A percentile compares a stretch with the other conserved stretches of the same genome.
Evolutionary conservation across 2,329 filamentous ascomycete genomes (phyloP).

Genomic region (Sporothrix inflata): DNA sequence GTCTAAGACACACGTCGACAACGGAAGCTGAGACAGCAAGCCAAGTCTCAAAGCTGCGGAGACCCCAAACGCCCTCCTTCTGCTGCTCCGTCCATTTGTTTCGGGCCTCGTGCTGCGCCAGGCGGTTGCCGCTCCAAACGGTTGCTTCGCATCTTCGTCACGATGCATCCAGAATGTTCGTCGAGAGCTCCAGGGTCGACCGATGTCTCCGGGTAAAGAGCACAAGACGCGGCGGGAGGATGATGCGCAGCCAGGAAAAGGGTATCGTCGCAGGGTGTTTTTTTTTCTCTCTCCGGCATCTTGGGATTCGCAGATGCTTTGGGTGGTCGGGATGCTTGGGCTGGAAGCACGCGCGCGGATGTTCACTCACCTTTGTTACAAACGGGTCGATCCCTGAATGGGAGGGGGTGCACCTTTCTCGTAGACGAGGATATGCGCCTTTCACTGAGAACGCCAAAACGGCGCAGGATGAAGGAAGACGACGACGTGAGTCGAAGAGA

Average conservation of each 20-base stretch:
- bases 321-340: neutral
- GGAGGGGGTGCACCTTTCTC: conserved; percentile 12
- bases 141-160: neutral
- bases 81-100: neutral
- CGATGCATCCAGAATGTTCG: neutral
- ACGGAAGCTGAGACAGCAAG: conserved; percentile 25
- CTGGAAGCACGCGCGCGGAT: neutral
- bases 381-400: conserved; percentile 2
- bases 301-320: neutral
- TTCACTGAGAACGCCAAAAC: conserved; percentile 15
- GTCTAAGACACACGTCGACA: conserved; percentile 25
- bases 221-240: neutral
- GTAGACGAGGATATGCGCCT: neutral
- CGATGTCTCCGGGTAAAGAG: neutral
- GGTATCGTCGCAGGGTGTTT: neutral
- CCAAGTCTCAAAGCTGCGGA: conserved; percentile 21
- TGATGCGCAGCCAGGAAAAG: neutral
- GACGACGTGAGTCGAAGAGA: neutral
- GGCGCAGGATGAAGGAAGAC: neutral
- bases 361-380: conserved; percentile 17
- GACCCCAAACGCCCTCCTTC: neutral
- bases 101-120: neutral
- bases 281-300: too few species aligned
- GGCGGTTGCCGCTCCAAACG: neutral
- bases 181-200: neutral